Percentiles rank a stretch among this genome's conserved stretches.
phyloP scores from a whole-genome alignment of 108 stramenopile species.

The Nitzschia sp. region DNA sequence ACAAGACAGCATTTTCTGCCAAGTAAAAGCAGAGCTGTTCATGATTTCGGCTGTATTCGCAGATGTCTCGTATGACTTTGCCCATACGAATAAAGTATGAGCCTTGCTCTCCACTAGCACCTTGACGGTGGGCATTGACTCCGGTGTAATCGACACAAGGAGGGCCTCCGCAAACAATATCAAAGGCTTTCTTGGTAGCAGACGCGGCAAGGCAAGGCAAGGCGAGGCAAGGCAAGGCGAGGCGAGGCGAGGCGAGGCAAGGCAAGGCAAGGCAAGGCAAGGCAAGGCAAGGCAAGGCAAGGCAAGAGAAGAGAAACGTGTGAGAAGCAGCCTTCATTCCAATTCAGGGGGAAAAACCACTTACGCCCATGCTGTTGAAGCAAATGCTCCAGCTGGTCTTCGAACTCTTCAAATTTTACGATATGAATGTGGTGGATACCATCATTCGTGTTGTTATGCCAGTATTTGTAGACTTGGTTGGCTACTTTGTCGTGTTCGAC shows the following conservation, averaged over 20 bases:
- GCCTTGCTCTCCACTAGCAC: slow-evolving; percentile 33
- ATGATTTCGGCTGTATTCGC: neutral
- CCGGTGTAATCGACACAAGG: slow-evolving; percentile 39
- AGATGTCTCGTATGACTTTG: slow-evolving; percentile 15
- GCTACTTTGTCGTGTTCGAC: slow-evolving; percentile 54
- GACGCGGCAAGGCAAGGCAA: slow-evolving; percentile 3
- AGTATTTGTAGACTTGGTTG: slow-evolving; percentile 41
- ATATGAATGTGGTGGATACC: neutral
- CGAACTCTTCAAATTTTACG: neutral
- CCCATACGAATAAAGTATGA: slow-evolving; percentile 16
- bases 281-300: too few relatives aligned
- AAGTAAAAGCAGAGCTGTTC: slow-evolving; percentile 22
- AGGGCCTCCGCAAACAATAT: slow-evolving; percentile 42
- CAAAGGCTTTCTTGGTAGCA: slow-evolving; percentile 21
- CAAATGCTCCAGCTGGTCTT: neutral
- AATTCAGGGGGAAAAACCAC: neutral
- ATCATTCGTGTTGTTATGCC: slow-evolving; percentile 31
- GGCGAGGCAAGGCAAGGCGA: neutral
- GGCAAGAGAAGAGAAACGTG: too few relatives aligned
- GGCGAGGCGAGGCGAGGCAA: neutral
- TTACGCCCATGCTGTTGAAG: neutral
- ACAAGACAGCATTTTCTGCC: slow-evolving; percentile 33
- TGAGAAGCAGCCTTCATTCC: too few relatives aligned
- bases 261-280: neutral
- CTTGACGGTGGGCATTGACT: slow-evolving; percentile 34